Evolutionary conservation across 2,329 filamentous ascomycete genomes (phyloP).

Genomic region (Diplodia scrobiculata): DNA sequence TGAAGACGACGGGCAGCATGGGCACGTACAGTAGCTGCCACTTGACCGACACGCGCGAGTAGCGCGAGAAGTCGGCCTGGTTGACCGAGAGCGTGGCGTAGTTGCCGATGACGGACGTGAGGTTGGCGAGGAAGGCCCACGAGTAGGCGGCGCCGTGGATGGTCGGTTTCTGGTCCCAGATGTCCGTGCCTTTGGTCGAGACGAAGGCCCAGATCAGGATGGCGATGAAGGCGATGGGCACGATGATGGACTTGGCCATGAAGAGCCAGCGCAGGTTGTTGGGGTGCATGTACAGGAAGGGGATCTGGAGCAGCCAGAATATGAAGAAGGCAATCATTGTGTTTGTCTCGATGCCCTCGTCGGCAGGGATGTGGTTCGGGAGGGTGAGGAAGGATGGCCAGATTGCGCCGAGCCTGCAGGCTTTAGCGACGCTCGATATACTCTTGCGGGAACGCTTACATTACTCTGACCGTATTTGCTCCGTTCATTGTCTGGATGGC

Average conservation of each 20-base stretch:
- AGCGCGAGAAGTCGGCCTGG: conserved; percentile 61
- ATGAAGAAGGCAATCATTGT: conserved; percentile 61
- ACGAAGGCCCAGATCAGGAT: conserved; percentile 66
- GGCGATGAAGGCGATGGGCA: conserved; percentile 63
- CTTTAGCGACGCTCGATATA: neutral
- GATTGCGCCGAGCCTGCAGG: conserved; percentile 51
- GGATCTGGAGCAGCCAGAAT: conserved; percentile 60
- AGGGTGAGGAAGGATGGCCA: conserved; percentile 60
- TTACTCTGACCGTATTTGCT: conserved; percentile 56
- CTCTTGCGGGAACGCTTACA: conserved; percentile 35
- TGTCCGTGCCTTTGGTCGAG: conserved; percentile 55
- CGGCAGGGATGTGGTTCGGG: conserved; percentile 55
- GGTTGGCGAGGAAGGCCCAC: conserved; percentile 57
- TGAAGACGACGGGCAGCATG: conserved; percentile 57
- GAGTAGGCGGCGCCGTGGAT: conserved; percentile 55
- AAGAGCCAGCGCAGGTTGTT: conserved; percentile 59
- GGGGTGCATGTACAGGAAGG: conserved; percentile 59
- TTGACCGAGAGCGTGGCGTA: conserved; percentile 58
- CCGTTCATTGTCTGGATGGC: conserved; percentile 68
- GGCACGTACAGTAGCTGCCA: conserved; percentile 57
- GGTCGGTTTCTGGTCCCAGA: conserved; percentile 52
- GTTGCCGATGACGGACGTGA: conserved; percentile 54
- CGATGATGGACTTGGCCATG: conserved; percentile 50
- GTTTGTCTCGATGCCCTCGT: conserved; percentile 58
- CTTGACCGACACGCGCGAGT: conserved; percentile 52